These are phyloP conservation scores for Aspergillus floridensis DNA, from an alignment of 2,329 filamentous ascomycete genomes.

Conservation along the genomic window DNA sequence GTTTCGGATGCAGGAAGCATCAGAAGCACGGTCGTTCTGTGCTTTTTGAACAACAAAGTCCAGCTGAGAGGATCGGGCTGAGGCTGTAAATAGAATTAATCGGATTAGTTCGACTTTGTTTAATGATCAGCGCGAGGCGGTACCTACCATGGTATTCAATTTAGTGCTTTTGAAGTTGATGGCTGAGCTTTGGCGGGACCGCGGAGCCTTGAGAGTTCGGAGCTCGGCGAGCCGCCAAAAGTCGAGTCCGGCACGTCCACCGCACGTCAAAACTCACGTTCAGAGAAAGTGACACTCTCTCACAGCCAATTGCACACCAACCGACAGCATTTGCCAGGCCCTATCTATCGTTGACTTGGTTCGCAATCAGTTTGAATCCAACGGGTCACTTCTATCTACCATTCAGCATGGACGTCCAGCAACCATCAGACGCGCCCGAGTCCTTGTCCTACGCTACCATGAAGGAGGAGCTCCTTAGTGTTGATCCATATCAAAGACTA, in stretches of 20 bases:
- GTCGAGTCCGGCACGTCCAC: neutral
- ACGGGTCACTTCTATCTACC: neutral
- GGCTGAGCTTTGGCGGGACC: constrained; percentile 13
- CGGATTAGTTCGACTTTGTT: neutral
- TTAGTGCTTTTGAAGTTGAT: constrained; percentile 16
- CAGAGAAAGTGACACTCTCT: neutral
- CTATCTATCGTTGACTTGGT: too few relatives aligned
- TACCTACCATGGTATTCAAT: constrained; percentile 18
- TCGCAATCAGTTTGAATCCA: too few relatives aligned
- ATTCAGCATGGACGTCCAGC: constrained; percentile 15
- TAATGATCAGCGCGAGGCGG: neutral
- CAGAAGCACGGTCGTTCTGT: constrained; percentile 68
- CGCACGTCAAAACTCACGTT: neutral
- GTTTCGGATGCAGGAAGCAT: constrained; percentile 59
- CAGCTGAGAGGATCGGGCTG: constrained; percentile 50
- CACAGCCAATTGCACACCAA: neutral
- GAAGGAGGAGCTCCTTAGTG: neutral
- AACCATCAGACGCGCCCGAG: constrained; percentile 7
- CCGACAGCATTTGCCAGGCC: too few relatives aligned
- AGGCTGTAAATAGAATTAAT: constrained; percentile 9
- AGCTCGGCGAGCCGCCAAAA: constrained; percentile 5
- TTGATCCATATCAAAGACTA: constrained; percentile 39
- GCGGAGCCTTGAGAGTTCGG: constrained; percentile 9
- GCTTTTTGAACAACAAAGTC: constrained; percentile 71
- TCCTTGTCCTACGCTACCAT: neutral